These are phyloP conservation scores for Mycosphaerella sp. DNA, from an alignment of 2,329 filamentous ascomycete genomes.

Conservation along the genomic window DNA sequence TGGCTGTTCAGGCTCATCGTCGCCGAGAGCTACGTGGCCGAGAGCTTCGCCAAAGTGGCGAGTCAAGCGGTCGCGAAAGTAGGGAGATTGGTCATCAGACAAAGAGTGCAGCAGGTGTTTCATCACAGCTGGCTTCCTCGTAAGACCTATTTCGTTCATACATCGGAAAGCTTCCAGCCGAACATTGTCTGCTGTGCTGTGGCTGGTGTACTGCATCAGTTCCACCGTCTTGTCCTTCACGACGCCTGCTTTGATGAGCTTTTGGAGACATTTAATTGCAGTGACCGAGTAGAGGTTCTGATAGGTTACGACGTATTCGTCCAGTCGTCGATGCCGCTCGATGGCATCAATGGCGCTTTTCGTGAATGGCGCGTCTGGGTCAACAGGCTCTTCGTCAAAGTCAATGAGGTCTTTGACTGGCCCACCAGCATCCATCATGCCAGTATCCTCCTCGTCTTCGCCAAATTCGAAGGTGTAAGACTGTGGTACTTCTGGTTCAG, in stretches of 20 bases:
- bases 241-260: conserved; percentile 49
- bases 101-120: conserved; percentile 53
- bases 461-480: conserved; percentile 36
- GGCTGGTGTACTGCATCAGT: conserved; percentile 55
- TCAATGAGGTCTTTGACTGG: conserved; percentile 26
- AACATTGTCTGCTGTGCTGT: conserved; percentile 54
- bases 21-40: conserved; percentile 54
- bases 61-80: conserved; percentile 49
- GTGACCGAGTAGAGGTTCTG: conserved; percentile 59
- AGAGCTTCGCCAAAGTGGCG: conserved; percentile 50
- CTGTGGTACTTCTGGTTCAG: conserved; percentile 22
- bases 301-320: conserved; percentile 61
- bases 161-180: conserved; percentile 54
- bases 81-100: conserved; percentile 52
- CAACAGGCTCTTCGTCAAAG: conserved; percentile 37
- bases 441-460: conserved; percentile 41
- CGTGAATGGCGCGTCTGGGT: conserved; percentile 49
- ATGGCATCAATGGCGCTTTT: conserved; percentile 55
- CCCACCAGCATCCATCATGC: conserved; percentile 36
- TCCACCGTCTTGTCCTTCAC: conserved; percentile 49
- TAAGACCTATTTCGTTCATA: conserved; percentile 50
- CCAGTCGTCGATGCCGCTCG: conserved; percentile 56
- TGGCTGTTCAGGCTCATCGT: conserved; percentile 32
- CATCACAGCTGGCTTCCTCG: conserved; percentile 46
- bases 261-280: conserved; percentile 53